Base-by-base conservation (phyloP, 73 alveolate species). In the Paramecium biaurelia region DNA sequence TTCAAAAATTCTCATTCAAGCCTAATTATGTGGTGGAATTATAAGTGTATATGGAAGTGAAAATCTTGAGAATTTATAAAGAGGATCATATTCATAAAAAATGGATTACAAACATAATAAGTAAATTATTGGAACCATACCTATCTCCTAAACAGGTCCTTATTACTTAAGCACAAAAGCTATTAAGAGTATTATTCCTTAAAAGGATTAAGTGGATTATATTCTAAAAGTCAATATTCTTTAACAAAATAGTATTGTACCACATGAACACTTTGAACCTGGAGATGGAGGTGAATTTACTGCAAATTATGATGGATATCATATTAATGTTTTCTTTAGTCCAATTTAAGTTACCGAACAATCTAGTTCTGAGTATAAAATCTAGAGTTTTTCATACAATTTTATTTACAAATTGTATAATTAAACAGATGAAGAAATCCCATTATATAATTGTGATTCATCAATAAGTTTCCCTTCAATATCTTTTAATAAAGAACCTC, bases 251-350 rank as follows among this genome's bases (percentile, higher is more conserved):
- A 35, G 35, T 37, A 2, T 35, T 0, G 45, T 72, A 14, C 86
- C 86, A 4, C 11, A 30, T 72, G 86, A 72, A n/a, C 15, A 72
- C 4, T 72, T 72, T 35, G 59, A 72, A 37, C 86, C 86, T 34
- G 86, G 86, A 21, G 37, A 35, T 23, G 86, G 86, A 21, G 86
- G 86, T 32, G 63, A 72, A 35, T 34, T 72, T 5, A 5, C 35
- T 35, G 18, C 37, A 5, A 2, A 14, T 14, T 72, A 28, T 6
- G 56, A 72, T 72, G 86, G 86, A 1, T 15, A 35, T 2, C 2
- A 32, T 12, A 72, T 72, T 4, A 38, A 3, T 34, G 63, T 72
- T 15, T 9, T 23, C 1, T 35, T n/a, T 72, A 15, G 18, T 14
- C 59, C 56, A 4, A 72, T 35, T 20, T 5, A 37, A 72, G n/a